phyloP scores from a whole-genome alignment of 495 filamentous ascomycete genomes.

The Annulohypoxylon moriforme region DNA sequence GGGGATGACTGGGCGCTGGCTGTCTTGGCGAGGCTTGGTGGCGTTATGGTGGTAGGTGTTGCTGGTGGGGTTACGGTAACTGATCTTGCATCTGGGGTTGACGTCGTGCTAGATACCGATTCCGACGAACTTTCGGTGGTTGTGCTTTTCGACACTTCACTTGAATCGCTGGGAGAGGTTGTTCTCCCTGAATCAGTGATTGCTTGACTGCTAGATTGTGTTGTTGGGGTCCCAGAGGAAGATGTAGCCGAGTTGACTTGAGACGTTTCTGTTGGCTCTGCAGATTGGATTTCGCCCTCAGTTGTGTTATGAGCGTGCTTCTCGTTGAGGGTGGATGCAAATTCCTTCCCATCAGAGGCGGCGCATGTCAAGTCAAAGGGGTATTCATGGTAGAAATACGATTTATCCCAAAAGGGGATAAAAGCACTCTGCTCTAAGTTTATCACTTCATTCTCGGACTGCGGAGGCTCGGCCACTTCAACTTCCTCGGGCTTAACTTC shows the following conservation, averaged over 20 bases:
- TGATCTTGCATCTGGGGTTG: slow-evolving; percentile 30
- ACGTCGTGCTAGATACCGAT: slow-evolving; percentile 6
- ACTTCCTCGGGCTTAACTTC: neutral
- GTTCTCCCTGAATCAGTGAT: slow-evolving; percentile 36
- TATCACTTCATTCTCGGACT: slow-evolving; percentile 28
- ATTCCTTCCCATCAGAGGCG: slow-evolving; percentile 22
- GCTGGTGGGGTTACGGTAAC: slow-evolving; percentile 31
- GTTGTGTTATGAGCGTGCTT: slow-evolving; percentile 7
- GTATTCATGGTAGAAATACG: slow-evolving; percentile 38
- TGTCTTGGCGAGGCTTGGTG: slow-evolving; percentile 44
- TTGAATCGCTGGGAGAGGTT: slow-evolving; percentile 21
- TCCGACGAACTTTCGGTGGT: slow-evolving; percentile 22
- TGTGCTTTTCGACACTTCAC: slow-evolving; percentile 24
- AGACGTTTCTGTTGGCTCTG: slow-evolving; percentile 21
- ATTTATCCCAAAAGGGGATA: slow-evolving; percentile 42
- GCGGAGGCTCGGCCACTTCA: slow-evolving; percentile 50
- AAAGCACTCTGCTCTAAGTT: slow-evolving; percentile 36
- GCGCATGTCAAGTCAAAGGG: slow-evolving; percentile 41
- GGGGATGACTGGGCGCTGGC: slow-evolving; percentile 26
- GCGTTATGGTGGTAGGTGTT: slow-evolving; percentile 30
- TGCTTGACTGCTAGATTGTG: slow-evolving; percentile 30
- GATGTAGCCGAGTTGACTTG: slow-evolving; percentile 26
- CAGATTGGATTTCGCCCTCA: slow-evolving; percentile 17
- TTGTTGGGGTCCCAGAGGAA: slow-evolving; percentile 28
- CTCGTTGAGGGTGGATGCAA: neutral